Base-by-base conservation (phyloP, 257 asterid species). In the Primulina tabacum region DNA sequence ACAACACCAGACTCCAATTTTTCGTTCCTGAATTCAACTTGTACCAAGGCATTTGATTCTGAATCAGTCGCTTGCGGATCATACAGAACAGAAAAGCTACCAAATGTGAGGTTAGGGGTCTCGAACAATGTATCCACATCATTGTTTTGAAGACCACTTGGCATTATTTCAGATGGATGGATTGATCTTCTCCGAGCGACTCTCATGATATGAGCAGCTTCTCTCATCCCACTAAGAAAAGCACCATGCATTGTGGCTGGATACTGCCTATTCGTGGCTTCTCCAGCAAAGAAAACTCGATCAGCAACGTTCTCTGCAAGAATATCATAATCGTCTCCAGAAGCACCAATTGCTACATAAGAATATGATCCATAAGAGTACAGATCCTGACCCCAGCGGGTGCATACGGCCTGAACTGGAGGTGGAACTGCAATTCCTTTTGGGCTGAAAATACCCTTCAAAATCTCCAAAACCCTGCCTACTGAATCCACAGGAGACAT, bases 201-300 rank as follows among this genome's bases (percentile, higher is more conserved):
- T 83, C 95, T 85, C 87, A 86, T 77, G 30, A 93, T 93, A 62
- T 88, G 86, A 72, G 99, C 99, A 67, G 96, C 97, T 76, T 93
- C 99, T 80, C 99, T 86, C 99, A 93, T 85, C 56, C 99, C 97
- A 73, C 99, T 93, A 14, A 93, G 91, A 67, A 93, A 89, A 58
- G 99, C 99, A 47, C 97, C 99, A 6, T 93, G 99, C 99, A 93
- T 93, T 50, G 99, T 93, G 38, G 99, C 99, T 24, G 97, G 97
- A 80, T 90, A 93, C 82, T 89, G 99, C 72, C 75, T 85, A 71
- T 84, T 93, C n/a, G 99, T 93, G 24, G 97, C 97, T 85, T 93
- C 99, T 64, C 99, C 99, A n/a, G 97, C 99, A n/a, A 93, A 93
- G 85, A 90, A 93, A 33, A 90, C 80, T 47, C 95, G 75, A 63